phyloP scores from a whole-genome alignment of 31 red algal genomes.

The Porphyra umbilicalis region DNA sequence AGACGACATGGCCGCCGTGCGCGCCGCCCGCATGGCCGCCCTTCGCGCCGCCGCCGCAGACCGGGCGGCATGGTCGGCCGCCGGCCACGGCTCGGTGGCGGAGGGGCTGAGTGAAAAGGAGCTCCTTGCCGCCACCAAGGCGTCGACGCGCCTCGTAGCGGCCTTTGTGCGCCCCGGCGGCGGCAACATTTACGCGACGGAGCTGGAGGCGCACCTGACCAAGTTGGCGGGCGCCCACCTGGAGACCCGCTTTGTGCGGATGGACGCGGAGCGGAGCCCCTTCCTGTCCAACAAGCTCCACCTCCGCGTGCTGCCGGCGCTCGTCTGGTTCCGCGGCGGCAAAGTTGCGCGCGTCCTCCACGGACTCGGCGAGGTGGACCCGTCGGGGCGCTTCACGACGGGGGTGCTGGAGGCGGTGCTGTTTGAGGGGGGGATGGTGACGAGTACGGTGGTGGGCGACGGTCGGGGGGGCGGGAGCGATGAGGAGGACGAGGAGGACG shows the following conservation, averaged over 20 bases:
- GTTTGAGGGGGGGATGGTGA: neutral
- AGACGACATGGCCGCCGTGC: neutral
- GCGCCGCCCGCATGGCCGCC: neutral
- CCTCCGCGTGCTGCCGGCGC: slow-evolving; percentile 16
- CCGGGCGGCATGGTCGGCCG: neutral
- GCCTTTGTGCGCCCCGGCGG: neutral
- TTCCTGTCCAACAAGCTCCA: slow-evolving; percentile 13
- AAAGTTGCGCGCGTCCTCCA: slow-evolving; percentile 6
- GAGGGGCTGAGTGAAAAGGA: neutral
- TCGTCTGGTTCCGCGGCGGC: slow-evolving; percentile 12
- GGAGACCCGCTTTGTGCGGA: slow-evolving; percentile 17
- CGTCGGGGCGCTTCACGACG: neutral
- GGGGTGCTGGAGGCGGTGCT: neutral
- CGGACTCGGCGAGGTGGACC: slow-evolving; percentile 11
- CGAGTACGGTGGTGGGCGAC: neutral
- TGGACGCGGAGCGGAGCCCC: slow-evolving; percentile 22
- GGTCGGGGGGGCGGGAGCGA: neutral
- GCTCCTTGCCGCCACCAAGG: slow-evolving; percentile 1
- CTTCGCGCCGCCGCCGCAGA: neutral
- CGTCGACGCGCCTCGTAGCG: slow-evolving; percentile 6
- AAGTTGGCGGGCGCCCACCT: slow-evolving; percentile 9
- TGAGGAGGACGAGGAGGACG: neutral
- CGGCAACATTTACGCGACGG: neutral
- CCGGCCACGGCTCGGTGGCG: neutral
- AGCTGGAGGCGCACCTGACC: slow-evolving; percentile 3